Conservation (phyloP, 1,139 yeast genomes). For the Blastobotrys apis region DNA sequence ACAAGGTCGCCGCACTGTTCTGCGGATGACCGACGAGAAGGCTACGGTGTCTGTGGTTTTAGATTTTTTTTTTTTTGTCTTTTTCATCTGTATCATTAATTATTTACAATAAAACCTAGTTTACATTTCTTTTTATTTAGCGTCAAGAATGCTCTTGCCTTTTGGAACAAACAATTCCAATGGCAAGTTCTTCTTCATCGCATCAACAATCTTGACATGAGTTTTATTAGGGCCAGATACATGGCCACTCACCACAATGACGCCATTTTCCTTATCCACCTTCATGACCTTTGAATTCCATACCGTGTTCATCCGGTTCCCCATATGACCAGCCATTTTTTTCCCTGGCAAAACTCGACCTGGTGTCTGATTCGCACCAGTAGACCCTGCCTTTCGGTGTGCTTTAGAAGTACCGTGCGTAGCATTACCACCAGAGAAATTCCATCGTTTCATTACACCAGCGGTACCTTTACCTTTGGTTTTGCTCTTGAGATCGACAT, state of each 20-base stretch:
- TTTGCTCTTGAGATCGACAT: slow-evolving; percentile 71
- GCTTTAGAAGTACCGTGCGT: slow-evolving; percentile 94
- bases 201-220: slow-evolving; percentile 72
- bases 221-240: slow-evolving; percentile 87
- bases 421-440: slow-evolving; percentile 86
- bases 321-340: slow-evolving; percentile 99
- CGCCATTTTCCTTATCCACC: slow-evolving; percentile 75
- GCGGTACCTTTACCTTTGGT: slow-evolving; percentile 96
- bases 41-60: too few relatives aligned
- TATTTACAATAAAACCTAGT: background rate
- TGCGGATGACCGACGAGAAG: too few relatives aligned
- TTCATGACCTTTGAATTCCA: slow-evolving; percentile 74
- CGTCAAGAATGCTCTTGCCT: slow-evolving; percentile 10
- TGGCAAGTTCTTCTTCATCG: slow-evolving; percentile 44
- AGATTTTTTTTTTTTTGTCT: too few relatives aligned
- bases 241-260: slow-evolving; percentile 79
- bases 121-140: background rate
- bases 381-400: slow-evolving; percentile 96
- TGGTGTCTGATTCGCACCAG: slow-evolving; percentile 92
- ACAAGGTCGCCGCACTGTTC: too few relatives aligned
- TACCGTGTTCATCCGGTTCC: slow-evolving; percentile 66
- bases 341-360: slow-evolving; percentile 96
- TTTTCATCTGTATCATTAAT: too few relatives aligned
- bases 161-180: slow-evolving; percentile 14
- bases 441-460: slow-evolving; percentile 97